Evolutionary conservation across 345 rosid genomes (phyloP), one percentile per base, ranked within the genome.

Genomic region (Euphorbia tirucalli): DNA sequence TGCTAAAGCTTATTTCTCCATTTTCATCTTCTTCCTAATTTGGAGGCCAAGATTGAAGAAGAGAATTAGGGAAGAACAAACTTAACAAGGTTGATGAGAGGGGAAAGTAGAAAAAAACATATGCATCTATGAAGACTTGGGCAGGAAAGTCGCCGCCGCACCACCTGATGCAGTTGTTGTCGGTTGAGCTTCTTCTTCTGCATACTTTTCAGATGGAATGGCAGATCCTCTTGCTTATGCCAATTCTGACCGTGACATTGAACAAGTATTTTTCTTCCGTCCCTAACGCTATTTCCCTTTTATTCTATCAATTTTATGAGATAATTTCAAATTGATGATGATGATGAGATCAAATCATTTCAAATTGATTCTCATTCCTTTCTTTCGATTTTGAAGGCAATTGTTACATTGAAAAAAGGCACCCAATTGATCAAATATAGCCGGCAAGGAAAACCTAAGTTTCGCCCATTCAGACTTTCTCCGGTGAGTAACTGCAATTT

Each of bases 201-300:
- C 80, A 65, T 64, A 60, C 71, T 77, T 85, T 80, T 89, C 97
- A 89, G 90, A 94, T 94, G 98, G 98, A 94, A 94, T 94, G 98
- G 98, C 97, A 89, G 90, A 95, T 92, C 96, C 83, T 85, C 83
- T 81, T 88, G 79, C 50, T 79, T 84, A 79, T 89, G 92, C 74
- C 75, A 83, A 84, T 84, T 80, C 88, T 80, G 97, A 92, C 43
- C 97, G 99, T 76, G 93, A 90, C 82, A 77, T 84, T 70, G 97
- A 89, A 59, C 97, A 92, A 80, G 97, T 95, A 52, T 49, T 74
- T 35, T 35, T 35, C 39, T 35, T 35, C 39, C 39, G 7, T 35
- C 39, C n/a, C n/a, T n/a, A n/a, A n/a, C n/a, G n/a, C n/a, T n/a
- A n/a, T n/a, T n/a, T n/a, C n/a, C n/a, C n/a, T n/a, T n/a, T n/a